Conservation (phyloP, 306 rosid genomes). For the Fragaria iinumae region DNA sequence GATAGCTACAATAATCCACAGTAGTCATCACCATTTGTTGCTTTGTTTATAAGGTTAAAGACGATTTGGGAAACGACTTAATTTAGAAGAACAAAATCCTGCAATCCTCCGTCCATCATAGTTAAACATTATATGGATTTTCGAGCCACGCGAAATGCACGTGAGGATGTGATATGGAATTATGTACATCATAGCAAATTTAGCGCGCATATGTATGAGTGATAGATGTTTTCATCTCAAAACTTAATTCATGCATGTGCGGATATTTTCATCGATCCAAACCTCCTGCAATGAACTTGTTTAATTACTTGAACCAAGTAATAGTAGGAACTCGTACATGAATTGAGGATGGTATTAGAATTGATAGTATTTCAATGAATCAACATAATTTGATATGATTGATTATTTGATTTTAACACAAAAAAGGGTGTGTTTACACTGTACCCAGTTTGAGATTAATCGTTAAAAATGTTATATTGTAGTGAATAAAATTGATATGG, state of each 20-base stretch:
- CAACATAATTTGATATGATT: too few species aligned
- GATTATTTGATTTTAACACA: too few species aligned
- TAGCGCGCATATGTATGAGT: background rate
- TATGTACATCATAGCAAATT: background rate
- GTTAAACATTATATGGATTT: background rate
- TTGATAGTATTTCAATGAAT: too few species aligned
- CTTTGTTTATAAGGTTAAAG: background rate
- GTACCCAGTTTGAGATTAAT: too few species aligned
- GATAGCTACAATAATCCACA: background rate
- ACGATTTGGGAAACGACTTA: background rate
- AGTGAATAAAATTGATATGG: too few species aligned
- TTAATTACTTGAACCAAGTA: too few species aligned
- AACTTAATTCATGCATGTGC: background rate
- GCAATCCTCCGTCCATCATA: background rate
- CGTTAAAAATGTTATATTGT: too few species aligned
- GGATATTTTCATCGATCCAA: background rate
- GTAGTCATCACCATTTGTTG: background rate
- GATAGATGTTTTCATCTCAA: background rate
- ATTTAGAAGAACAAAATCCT: background rate
- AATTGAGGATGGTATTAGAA: too few species aligned
- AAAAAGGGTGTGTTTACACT: too few species aligned
- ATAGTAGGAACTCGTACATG: too few species aligned
- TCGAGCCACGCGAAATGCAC: slow-evolving; percentile 13
- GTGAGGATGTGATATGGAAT: background rate
- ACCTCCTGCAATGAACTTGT: background rate